These are phyloP conservation scores for Cyclotella cryptica DNA, from an alignment of 108 stramenopile genomes.

Conservation along the genomic window DNA sequence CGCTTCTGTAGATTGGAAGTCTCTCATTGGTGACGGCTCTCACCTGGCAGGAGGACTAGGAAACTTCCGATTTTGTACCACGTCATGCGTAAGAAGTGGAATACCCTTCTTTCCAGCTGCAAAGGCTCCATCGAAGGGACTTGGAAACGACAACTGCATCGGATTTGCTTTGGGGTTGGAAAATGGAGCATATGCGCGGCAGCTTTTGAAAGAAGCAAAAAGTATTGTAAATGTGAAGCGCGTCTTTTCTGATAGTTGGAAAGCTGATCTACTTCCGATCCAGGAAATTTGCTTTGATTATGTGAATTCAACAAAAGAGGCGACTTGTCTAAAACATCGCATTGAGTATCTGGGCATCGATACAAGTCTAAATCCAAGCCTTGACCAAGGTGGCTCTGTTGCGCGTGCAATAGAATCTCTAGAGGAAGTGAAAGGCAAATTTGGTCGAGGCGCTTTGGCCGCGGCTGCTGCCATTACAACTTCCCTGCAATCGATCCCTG, in stretches of 20 bases:
- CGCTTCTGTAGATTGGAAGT: background rate
- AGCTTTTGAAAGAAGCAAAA: constrained; percentile 52
- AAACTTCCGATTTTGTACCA: constrained; percentile 84
- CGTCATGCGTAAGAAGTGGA: constrained; percentile 41
- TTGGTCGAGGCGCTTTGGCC: constrained; percentile 79
- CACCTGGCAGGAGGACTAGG: constrained; percentile 65
- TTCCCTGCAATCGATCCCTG: constrained; percentile 69
- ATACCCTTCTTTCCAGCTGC: constrained; percentile 90
- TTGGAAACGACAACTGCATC: constrained; percentile 7
- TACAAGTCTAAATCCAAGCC: constrained; percentile 82
- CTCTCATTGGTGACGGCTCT: constrained; percentile 9
- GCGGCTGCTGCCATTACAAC: constrained; percentile 81
- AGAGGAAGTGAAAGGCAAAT: constrained; percentile 60
- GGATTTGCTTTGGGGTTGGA: constrained; percentile 84
- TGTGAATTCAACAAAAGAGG: constrained; percentile 6
- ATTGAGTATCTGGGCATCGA: constrained; percentile 76
- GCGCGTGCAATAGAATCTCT: constrained; percentile 81
- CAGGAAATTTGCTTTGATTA: constrained; percentile 54
- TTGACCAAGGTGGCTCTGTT: constrained; percentile 74
- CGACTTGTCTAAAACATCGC: background rate
- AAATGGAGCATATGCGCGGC: constrained; percentile 69
- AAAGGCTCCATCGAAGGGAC: constrained; percentile 31
- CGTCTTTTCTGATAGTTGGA: constrained; percentile 52
- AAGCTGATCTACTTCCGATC: constrained; percentile 60
- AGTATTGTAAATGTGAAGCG: constrained; percentile 56